These are phyloP conservation scores for Arthrobotrys pseudoclavata DNA, from an alignment of 2,329 filamentous ascomycete genomes.

Conservation along the genomic window DNA sequence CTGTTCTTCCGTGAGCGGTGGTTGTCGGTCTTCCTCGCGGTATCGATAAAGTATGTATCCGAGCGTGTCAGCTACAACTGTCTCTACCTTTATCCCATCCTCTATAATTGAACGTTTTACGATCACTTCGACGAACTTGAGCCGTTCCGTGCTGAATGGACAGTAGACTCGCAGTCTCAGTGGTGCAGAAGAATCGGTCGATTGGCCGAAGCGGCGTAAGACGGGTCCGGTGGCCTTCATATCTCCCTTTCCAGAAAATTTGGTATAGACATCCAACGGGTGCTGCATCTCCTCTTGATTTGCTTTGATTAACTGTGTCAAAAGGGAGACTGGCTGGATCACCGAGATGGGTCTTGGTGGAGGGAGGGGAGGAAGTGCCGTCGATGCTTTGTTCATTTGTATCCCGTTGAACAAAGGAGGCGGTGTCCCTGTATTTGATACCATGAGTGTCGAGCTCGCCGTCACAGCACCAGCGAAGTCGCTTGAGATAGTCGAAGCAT, in stretches of 20 bases:
- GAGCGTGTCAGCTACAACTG: conserved; percentile 84
- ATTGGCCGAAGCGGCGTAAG: conserved; percentile 51
- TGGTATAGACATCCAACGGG: conserved; percentile 82
- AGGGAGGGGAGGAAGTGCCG: conserved; percentile 71
- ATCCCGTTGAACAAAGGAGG: conserved; percentile 35
- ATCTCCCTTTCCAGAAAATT: conserved; percentile 82
- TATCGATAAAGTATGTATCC: conserved; percentile 84
- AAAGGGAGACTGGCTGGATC: conserved; percentile 62
- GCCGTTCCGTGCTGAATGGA: conserved; percentile 76
- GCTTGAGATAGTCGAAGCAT: conserved; percentile 62
- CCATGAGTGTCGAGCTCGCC: conserved; percentile 61
- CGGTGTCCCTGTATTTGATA: conserved; percentile 33
- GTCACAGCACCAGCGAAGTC: conserved; percentile 63
- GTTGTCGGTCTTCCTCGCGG: conserved; percentile 80
- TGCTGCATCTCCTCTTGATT: conserved; percentile 78
- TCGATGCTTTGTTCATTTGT: conserved; percentile 63
- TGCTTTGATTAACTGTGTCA: conserved; percentile 72
- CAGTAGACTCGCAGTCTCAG: conserved; percentile 83
- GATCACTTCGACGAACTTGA: conserved; percentile 78
- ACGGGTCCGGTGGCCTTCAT: conserved; percentile 69
- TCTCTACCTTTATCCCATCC: conserved; percentile 72
- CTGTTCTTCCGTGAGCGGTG: conserved; percentile 75
- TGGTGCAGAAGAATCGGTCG: conserved; percentile 66
- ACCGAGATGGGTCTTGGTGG: conserved; percentile 74
- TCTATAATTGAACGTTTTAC: conserved; percentile 79